Conservation (phyloP, 306 rosid genomes). For the Fagus sylvatica region DNA sequence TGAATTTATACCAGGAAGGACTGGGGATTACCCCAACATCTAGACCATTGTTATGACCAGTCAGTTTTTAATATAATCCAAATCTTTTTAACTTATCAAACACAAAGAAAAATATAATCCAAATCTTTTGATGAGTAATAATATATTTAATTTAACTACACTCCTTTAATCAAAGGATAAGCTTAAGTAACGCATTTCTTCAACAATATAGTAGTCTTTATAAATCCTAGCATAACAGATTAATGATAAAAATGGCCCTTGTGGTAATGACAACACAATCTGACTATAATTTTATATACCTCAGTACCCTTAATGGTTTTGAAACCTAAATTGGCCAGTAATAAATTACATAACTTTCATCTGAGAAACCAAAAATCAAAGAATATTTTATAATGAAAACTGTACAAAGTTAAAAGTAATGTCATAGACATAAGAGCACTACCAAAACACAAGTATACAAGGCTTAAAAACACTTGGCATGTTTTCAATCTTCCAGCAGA, state of each 20-base stretch:
- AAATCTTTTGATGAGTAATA: background rate
- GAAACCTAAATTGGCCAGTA: conserved; percentile 8
- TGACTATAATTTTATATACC: background rate
- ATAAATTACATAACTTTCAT: conserved; percentile 11
- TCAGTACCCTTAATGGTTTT: conserved; percentile 1
- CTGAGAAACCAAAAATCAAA: background rate
- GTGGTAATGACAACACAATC: background rate
- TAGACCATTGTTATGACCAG: background rate
- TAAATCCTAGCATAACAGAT: background rate
- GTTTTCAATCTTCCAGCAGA: conserved; percentile 15
- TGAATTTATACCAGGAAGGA: background rate
- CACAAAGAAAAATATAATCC: background rate
- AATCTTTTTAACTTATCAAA: background rate
- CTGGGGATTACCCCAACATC: background rate
- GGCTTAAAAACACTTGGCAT: conserved; percentile 18
- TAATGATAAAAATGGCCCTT: background rate
- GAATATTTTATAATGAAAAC: background rate
- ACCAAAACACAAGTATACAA: conserved; percentile 19
- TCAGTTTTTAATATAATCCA: background rate
- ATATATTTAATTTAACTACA: background rate
- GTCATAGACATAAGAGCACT: background rate
- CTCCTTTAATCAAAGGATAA: background rate
- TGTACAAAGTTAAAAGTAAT: conserved; percentile 19
- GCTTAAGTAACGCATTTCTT: background rate
- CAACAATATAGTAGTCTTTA: background rate